Evolutionary conservation across 2,329 filamentous ascomycete species (phyloP).

Genomic region (Nothopassalora personata): DNA sequence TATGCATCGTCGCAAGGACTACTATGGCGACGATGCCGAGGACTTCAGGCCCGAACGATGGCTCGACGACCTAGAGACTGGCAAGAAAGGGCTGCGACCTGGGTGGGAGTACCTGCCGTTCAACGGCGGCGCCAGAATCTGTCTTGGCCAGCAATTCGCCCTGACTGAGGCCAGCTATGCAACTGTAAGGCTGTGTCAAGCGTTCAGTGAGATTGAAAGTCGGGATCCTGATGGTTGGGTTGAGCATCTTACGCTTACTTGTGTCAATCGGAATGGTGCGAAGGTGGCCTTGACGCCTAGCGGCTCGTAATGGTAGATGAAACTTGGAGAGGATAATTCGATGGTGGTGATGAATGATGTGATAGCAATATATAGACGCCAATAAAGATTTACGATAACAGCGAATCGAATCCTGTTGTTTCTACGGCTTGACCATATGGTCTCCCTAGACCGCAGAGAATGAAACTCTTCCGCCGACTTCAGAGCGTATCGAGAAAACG

Average conservation of each 20-base stretch:
- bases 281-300: constrained; percentile 26
- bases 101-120: constrained; percentile 37
- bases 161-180: constrained; percentile 72
- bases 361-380: too few species aligned
- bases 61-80: constrained; percentile 29
- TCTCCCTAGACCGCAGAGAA: too few species aligned
- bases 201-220: constrained; percentile 49
- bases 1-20: constrained; percentile 64
- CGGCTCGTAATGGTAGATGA: not conserved
- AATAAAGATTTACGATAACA: too few species aligned
- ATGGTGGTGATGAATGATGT: not conserved
- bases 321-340: not conserved
- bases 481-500: too few species aligned
- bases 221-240: constrained; percentile 29
- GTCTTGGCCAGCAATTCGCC: constrained; percentile 62
- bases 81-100: constrained; percentile 29
- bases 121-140: constrained; percentile 35
- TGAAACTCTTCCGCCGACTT: too few species aligned
- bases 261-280: constrained; percentile 27
- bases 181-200: constrained; percentile 66
- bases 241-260: constrained; percentile 27
- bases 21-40: constrained; percentile 44
- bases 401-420: too few species aligned
- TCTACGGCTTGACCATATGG: too few species aligned
- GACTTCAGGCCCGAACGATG: constrained; percentile 37